Conservation (phyloP, 2,329 filamentous ascomycete genomes). For the Gremmenia infestans region DNA sequence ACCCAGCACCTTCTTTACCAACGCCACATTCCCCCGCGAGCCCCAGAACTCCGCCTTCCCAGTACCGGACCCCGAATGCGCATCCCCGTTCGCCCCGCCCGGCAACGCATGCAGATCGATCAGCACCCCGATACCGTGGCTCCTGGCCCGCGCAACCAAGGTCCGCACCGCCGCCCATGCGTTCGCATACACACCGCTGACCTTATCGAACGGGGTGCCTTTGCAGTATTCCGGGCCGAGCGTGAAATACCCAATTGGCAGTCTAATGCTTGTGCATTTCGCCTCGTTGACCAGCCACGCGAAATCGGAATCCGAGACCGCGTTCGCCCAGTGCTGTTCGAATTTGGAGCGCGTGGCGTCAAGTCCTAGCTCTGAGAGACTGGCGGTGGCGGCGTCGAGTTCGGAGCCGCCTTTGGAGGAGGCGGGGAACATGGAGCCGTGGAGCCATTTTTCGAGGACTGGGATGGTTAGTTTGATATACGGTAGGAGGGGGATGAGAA, state of each 20-base stretch:
- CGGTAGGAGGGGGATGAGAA: not conserved
- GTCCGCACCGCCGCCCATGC: constrained; percentile 48
- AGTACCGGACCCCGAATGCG: constrained; percentile 51
- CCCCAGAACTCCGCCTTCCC: constrained; percentile 48
- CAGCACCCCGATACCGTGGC: constrained; percentile 49
- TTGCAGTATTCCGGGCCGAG: constrained; percentile 46
- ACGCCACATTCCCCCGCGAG: constrained; percentile 37
- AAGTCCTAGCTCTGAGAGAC: constrained; percentile 41
- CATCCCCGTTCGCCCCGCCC: constrained; percentile 50
- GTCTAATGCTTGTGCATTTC: constrained; percentile 51
- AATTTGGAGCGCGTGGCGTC: constrained; percentile 45
- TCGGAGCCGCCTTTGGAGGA: constrained; percentile 41
- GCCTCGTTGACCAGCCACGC: constrained; percentile 47
- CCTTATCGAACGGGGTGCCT: constrained; percentile 45
- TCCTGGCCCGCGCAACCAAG: constrained; percentile 41
- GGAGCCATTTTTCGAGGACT: constrained; percentile 55
- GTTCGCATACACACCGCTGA: constrained; percentile 43
- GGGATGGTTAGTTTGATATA: not conserved
- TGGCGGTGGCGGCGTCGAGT: constrained; percentile 44
- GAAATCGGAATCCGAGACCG: constrained; percentile 46
- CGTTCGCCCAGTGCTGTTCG: constrained; percentile 48
- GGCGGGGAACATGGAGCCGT: constrained; percentile 43
- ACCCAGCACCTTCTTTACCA: constrained; percentile 42
- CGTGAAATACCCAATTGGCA: constrained; percentile 57
- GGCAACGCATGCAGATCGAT: constrained; percentile 55